Percentiles rank a stretch among this genome's conserved stretches.
These are phyloP conservation scores for Colletotrichum cereale DNA, from an alignment of 2,329 filamentous ascomycete species.

Conservation along the genomic window DNA sequence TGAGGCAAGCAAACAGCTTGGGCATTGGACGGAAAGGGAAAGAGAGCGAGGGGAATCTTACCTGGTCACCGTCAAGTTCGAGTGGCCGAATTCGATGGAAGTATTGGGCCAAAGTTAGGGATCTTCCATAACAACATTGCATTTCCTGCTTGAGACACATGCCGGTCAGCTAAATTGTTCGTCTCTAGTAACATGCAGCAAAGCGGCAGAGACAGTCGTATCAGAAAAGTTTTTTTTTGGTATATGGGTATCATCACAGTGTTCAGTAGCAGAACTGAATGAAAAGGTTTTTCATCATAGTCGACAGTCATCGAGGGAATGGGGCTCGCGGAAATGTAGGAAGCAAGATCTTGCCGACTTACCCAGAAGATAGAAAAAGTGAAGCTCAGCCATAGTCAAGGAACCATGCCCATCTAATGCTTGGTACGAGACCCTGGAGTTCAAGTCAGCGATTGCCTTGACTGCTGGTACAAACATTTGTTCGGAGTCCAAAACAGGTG, in stretches of 20 bases:
- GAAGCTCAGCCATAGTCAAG: neutral
- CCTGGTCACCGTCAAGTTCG: neutral
- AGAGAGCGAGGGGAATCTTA: neutral
- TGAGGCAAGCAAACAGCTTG: neutral
- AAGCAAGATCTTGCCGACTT: neutral
- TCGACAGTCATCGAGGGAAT: slow-evolving; percentile 44
- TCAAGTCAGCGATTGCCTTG: slow-evolving; percentile 4
- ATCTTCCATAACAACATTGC: neutral
- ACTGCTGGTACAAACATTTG: neutral
- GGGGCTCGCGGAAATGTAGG: neutral
- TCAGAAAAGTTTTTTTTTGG: slow-evolving; percentile 77
- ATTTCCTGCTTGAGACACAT: neutral
- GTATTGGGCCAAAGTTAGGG: neutral
- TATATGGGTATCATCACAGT: slow-evolving; percentile 74
- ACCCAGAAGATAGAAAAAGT: neutral
- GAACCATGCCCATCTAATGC: neutral
- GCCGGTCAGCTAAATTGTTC: slow-evolving; percentile 3
- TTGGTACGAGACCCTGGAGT: neutral
- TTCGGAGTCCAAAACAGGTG: neutral
- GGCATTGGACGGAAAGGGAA: slow-evolving; percentile 26
- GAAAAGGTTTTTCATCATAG: slow-evolving; percentile 74
- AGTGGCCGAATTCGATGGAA: neutral
- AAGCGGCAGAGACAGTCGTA: slow-evolving; percentile 37
- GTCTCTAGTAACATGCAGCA: neutral
- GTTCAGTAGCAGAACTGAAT: slow-evolving; percentile 84